phyloP scores from a whole-genome alignment of 129 eudicot genomes.

The Pseudognaphalium luteoalbum region DNA sequence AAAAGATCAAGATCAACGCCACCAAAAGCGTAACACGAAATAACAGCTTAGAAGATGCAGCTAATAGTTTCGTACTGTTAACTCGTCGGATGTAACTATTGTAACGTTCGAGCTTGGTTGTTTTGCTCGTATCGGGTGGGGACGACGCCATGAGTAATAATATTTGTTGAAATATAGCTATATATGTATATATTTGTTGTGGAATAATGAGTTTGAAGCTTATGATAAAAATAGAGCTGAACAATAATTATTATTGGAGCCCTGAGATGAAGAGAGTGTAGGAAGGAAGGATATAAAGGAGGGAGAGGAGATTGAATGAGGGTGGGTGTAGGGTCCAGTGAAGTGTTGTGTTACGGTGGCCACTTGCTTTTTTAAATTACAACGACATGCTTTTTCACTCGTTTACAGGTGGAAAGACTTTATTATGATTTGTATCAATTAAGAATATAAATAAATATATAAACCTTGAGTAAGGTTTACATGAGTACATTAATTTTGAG shows the following conservation, averaged over 20 bases:
- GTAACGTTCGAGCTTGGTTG: slow-evolving; percentile 84
- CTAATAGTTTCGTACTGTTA: slow-evolving; percentile 76
- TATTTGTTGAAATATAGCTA: background rate
- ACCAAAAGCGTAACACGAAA: slow-evolving; percentile 78
- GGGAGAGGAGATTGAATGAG: background rate
- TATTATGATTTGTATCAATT: background rate
- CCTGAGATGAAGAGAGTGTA: slow-evolving; percentile 30
- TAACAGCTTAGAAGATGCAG: slow-evolving; percentile 86
- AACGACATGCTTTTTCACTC: slow-evolving; percentile 47
- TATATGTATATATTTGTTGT: no score
- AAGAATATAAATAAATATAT: background rate
- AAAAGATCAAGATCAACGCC: slow-evolving; percentile 60
- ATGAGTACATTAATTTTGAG: no score
- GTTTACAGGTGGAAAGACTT: slow-evolving; percentile 42
- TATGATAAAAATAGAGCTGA: slow-evolving; percentile 7
- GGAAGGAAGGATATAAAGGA: slow-evolving; percentile 36
- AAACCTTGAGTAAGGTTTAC: no score
- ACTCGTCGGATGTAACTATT: slow-evolving; percentile 80
- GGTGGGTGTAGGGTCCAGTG: slow-evolving; percentile 27
- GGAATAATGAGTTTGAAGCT: background rate
- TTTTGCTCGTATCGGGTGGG: slow-evolving; percentile 68
- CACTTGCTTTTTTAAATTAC: slow-evolving; percentile 46
- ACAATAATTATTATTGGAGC: slow-evolving; percentile 38
- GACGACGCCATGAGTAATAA: slow-evolving; percentile 43
- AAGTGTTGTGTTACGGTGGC: slow-evolving; percentile 41